Percentiles rank a stretch among this genome's conserved stretches.
Evolutionary conservation across 2,329 filamentous ascomycete species (phyloP).

Genomic region (Ambrosiella beaveri): DNA sequence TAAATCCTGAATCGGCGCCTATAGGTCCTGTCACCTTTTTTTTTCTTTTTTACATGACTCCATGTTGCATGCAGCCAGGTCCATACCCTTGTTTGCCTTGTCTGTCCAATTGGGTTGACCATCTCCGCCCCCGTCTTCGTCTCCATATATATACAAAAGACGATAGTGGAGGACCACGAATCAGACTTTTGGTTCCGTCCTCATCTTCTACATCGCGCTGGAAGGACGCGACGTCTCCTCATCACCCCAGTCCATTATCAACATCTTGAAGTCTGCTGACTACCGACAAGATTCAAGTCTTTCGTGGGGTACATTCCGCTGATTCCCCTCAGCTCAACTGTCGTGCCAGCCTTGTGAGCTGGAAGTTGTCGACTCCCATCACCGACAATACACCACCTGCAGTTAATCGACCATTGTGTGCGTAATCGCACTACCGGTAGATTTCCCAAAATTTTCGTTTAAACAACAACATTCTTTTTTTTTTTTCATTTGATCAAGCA

Average conservation of each 20-base stretch:
- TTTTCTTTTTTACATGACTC: neutral
- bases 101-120: neutral
- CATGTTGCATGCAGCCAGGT: neutral
- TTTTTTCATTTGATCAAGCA: neutral
- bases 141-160: neutral
- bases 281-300: neutral
- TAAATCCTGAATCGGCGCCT: neutral
- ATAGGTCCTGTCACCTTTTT: neutral
- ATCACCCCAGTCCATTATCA: neutral
- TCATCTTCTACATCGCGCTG: neutral
- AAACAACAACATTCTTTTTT: neutral
- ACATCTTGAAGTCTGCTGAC: neutral
- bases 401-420: neutral
- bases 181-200: neutral
- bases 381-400: neutral
- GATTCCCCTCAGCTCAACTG: neutral
- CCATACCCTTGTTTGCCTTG: neutral
- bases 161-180: neutral
- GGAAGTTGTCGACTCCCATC: neutral
- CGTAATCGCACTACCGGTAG: neutral
- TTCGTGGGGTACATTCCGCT: neutral
- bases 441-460: neutral
- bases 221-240: neutral
- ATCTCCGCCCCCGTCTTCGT: neutral
- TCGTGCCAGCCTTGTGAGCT: neutral